Evolutionary conservation across 2,329 filamentous ascomycete genomes (phyloP), one percentile per base, ranked within the genome.

Genomic region (Colletotrichum costaricense): DNA sequence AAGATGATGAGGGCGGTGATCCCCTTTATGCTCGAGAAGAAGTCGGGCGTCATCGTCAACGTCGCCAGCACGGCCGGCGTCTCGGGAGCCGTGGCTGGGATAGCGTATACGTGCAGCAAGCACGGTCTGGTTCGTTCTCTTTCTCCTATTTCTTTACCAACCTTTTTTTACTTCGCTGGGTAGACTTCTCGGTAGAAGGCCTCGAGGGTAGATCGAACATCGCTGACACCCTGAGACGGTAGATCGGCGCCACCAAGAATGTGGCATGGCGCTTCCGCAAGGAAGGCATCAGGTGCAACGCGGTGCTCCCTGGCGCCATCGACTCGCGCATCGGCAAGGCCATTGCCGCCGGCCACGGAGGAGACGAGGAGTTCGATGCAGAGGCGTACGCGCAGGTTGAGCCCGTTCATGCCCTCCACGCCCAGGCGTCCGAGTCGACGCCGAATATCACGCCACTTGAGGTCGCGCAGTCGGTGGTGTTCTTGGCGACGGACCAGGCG

Each of bases 191-290:
- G 16, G 4, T 8, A 30, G 28, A 4, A 49, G 42, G 9, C 19
- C 9, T 8, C 4, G 1, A 46, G 24, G 22, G 11, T 11, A 22
- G 59, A 42, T 5, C 2, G 14, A 42, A 19, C 7, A 33, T 14
- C 8, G 38, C 63, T 71, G 24, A 71, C 22, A 69, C n/a, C 8
- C 22, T 38, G 35, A n/a, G 57, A 4, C 12, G 12, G 12, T 54
- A 82, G 81, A 78, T 86, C 12, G 85, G 85, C 8, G 83, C 84
- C 11, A 87, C 85, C 1, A 86, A 85, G 74, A 86, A 86, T 67
- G 83, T 86, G 0, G 85, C 85, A 19, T 87, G 83, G 81, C 78
- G 84, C 6, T 86, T 86, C 73, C 81, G 81, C 26, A 80, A 84
- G 49, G 82, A 86, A 35, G 81, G 82, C 8, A 86, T 88, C 19